Conservation (phyloP, 371 early-diverging fungal genomes). For the Actinomucor elegans region DNA sequence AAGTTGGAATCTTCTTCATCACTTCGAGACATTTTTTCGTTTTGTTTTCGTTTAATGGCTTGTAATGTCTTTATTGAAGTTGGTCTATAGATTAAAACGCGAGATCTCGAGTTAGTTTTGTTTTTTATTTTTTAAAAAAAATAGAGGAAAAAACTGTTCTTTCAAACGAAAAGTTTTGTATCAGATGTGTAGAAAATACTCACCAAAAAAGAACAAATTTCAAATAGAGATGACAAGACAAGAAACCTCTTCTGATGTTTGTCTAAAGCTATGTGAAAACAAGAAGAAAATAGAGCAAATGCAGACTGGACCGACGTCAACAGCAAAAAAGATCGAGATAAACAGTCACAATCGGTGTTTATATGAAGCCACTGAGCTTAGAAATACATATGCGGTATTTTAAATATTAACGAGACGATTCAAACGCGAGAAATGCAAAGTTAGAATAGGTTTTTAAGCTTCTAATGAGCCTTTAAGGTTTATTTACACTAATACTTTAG, state of each 20-base stretch:
- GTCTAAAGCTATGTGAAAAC: not conserved
- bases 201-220: not conserved
- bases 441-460: not conserved
- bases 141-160: not conserved
- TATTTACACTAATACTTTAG: not conserved
- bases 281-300: not conserved
- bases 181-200: no score
- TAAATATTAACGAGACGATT: no score
- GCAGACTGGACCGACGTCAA: no score
- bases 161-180: not conserved
- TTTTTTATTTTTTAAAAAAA: not conserved
- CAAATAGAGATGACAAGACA: not conserved
- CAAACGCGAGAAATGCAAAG: not conserved
- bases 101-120: not conserved
- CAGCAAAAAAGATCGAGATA: no score
- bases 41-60: no score
- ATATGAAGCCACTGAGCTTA: no score
- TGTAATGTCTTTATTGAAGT: not conserved
- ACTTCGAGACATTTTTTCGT: constrained; percentile 21
- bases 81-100: not conserved
- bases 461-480: not conserved
- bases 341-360: no score
- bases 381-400: no score
- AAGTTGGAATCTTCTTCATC: constrained; percentile 22
- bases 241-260: not conserved